Percentiles rank a stretch among this genome's conserved stretches.
These are phyloP conservation scores for Sphagnum magellanicum DNA, from an alignment of 228 moss, liverwort and hornwort genomes.

Conservation along the genomic window DNA sequence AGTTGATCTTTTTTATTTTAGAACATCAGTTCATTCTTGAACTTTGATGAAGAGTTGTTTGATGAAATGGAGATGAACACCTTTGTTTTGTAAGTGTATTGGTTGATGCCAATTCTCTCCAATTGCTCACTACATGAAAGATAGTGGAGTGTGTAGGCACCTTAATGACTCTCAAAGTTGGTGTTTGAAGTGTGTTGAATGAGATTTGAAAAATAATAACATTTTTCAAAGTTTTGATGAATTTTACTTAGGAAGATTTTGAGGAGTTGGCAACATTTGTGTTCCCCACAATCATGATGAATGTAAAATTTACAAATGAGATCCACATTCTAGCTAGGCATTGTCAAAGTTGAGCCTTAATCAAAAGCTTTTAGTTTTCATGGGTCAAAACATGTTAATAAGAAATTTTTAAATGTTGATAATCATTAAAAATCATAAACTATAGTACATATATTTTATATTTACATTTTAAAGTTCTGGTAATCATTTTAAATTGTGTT, in stretches of 20 bases:
- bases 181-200: neutral
- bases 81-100: neutral
- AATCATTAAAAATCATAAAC: no score
- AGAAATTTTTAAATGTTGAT: no score
- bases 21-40: neutral
- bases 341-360: neutral
- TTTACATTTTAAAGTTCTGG: no score
- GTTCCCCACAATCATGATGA: neutral
- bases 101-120: neutral
- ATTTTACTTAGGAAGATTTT: neutral
- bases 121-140: neutral
- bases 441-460: no score
- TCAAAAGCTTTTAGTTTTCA: neutral
- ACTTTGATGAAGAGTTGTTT: neutral
- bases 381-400: no score
- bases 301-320: neutral
- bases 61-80: neutral
- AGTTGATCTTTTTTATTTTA: no score
- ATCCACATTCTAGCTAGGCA: neutral
- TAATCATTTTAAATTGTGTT: no score
- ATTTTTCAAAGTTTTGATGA: constrained; percentile 1
- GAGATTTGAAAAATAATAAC: neutral
- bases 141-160: neutral
- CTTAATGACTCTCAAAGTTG: neutral
- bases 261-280: neutral